These are phyloP conservation scores for Theobroma grandiflorum DNA, from an alignment of 441 rosid genomes.

Conservation along the genomic window DNA sequence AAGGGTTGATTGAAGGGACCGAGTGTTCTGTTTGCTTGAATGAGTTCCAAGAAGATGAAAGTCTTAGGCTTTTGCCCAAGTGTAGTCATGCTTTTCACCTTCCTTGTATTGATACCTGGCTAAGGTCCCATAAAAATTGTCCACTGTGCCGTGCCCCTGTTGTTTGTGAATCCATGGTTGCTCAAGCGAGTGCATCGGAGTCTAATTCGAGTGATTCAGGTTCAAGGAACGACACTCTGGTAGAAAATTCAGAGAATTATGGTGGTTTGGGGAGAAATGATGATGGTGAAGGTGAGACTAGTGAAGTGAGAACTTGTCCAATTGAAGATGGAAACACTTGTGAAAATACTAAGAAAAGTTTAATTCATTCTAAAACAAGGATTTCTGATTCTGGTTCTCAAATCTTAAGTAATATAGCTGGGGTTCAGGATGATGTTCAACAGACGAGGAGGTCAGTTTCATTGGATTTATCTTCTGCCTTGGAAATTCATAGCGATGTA, in stretches of 20 bases:
- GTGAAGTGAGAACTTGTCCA: conserved; percentile 28
- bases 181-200: conserved; percentile 19
- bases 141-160: conserved; percentile 84
- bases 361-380: neutral
- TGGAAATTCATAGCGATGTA: conserved; percentile 30
- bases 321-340: conserved; percentile 16
- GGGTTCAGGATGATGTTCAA: conserved; percentile 31
- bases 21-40: conserved; percentile 88
- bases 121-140: conserved; percentile 78
- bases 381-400: conserved; percentile 18
- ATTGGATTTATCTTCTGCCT: conserved; percentile 55
- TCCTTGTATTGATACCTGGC: conserved; percentile 83
- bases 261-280: conserved; percentile 10
- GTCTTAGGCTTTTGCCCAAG: conserved; percentile 70
- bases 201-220: conserved; percentile 26
- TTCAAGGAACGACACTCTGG: conserved; percentile 31
- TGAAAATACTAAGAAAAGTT: conserved; percentile 18
- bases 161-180: conserved; percentile 20
- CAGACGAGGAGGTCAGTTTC: conserved; percentile 61
- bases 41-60: conserved; percentile 75
- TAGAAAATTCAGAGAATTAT: conserved; percentile 29
- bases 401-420: conserved; percentile 29
- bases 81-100: conserved; percentile 87
- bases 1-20: conserved; percentile 63
- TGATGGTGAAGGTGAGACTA: conserved; percentile 30